phyloP scores from a whole-genome alignment of 1,139 yeast species.

The Pichia sp. region DNA sequence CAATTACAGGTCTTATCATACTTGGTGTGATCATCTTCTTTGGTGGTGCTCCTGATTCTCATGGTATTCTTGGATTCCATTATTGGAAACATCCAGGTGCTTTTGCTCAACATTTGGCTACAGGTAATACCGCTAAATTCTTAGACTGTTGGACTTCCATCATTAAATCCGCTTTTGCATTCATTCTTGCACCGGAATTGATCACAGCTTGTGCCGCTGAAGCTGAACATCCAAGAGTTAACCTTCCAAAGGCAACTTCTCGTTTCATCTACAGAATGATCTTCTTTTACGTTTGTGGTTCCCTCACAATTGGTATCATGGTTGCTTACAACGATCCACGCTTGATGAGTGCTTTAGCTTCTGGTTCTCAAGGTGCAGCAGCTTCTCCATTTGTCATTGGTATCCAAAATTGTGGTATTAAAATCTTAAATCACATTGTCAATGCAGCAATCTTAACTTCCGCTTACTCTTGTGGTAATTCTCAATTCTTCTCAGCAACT shows the following conservation, averaged over 20 bases:
- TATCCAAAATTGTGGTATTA: slow-evolving; percentile 32
- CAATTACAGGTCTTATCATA: slow-evolving; percentile 30
- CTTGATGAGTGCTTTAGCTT: slow-evolving; percentile 11
- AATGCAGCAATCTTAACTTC: slow-evolving; percentile 36
- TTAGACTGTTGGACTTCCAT: slow-evolving; percentile 64
- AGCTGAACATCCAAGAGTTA: slow-evolving; percentile 37
- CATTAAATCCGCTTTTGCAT: slow-evolving; percentile 70
- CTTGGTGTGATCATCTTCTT: slow-evolving; percentile 31
- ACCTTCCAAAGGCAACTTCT: slow-evolving; percentile 38
- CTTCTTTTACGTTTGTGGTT: slow-evolving; percentile 40
- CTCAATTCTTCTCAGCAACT: slow-evolving; percentile 32
- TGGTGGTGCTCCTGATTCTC: slow-evolving; percentile 35
- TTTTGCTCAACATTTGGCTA: slow-evolving; percentile 32
- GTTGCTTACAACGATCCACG: slow-evolving; percentile 15
- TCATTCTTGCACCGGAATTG: slow-evolving; percentile 33
- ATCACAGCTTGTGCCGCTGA: slow-evolving; percentile 37
- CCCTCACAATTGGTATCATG: slow-evolving; percentile 37
- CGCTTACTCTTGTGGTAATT: slow-evolving; percentile 37
- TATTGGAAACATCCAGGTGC: slow-evolving; percentile 33
- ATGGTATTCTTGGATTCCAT: slow-evolving; percentile 31
- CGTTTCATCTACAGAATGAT: slow-evolving; percentile 42
- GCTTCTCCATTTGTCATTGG: slow-evolving; percentile 49
- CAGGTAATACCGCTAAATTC: slow-evolving; percentile 60
- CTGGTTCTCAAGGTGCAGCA: slow-evolving; percentile 28
- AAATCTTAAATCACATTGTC: slow-evolving; percentile 31